These are phyloP conservation scores for Pseudogymnoascus verrucosus DNA, from an alignment of 2,329 filamentous ascomycete species.

Conservation along the genomic window DNA sequence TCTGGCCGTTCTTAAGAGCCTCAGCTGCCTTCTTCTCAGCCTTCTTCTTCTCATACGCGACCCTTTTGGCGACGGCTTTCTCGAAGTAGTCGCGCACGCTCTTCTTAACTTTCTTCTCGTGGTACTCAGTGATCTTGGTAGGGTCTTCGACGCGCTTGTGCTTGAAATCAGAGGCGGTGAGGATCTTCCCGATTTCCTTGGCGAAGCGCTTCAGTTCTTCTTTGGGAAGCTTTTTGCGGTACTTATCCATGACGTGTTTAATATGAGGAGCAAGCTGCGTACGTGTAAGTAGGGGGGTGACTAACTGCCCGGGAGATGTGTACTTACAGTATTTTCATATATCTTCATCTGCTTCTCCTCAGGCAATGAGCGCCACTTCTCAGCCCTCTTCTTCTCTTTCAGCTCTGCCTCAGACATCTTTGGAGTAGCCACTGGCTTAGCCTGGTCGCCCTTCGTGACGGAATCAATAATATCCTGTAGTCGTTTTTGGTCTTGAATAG, in stretches of 20 bases:
- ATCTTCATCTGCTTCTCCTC: constrained; percentile 89
- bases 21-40: constrained; percentile 35
- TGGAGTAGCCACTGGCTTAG: constrained; percentile 19
- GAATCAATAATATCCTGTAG: constrained; percentile 76
- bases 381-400: constrained; percentile 48
- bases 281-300: constrained; percentile 15
- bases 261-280: constrained; percentile 72
- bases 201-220: constrained; percentile 60
- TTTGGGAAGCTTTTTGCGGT: constrained; percentile 75
- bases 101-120: constrained; percentile 73
- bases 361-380: constrained; percentile 62
- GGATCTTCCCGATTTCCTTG: constrained; percentile 71
- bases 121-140: constrained; percentile 66
- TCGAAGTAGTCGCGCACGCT: constrained; percentile 82
- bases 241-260: constrained; percentile 79
- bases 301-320: background rate
- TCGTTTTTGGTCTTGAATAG: constrained; percentile 45
- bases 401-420: constrained; percentile 37
- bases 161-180: constrained; percentile 88
- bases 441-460: constrained; percentile 62
- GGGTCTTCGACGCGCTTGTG: constrained; percentile 80
- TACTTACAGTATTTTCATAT: constrained; percentile 82
- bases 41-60: constrained; percentile 58
- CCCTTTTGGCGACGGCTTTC: constrained; percentile 71
- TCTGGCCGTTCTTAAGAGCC: constrained; percentile 22